Evolutionary conservation across 306 rosid genomes (phyloP).

Genomic region (Ziziphus jujuba): DNA sequence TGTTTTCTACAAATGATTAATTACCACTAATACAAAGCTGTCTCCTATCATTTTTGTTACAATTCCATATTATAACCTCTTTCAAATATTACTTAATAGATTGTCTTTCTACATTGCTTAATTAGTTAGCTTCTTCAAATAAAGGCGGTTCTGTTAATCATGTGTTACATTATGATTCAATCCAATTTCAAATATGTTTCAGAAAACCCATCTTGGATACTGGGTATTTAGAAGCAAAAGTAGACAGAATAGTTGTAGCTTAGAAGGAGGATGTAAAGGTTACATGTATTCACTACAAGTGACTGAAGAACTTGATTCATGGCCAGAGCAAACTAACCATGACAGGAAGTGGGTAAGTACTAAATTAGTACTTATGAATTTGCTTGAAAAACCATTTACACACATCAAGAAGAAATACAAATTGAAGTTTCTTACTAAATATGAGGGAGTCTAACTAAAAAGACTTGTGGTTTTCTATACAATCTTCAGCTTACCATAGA

Average conservation of each 20-base stretch:
- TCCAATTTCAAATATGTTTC: constrained; percentile 15
- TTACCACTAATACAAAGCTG: no score
- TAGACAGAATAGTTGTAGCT: constrained; percentile 20
- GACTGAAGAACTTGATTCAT: constrained; percentile 38
- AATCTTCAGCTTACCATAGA: constrained; percentile 25
- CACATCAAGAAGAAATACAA: no score
- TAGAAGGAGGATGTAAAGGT: constrained; percentile 37
- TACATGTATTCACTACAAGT: constrained; percentile 35
- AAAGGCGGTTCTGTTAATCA: no score
- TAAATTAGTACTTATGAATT: no score
- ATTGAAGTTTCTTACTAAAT: no score
- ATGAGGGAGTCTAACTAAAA: no score
- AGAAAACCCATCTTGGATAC: constrained; percentile 36
- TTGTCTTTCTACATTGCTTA: no score
- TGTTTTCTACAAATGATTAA: background rate
- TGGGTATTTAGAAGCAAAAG: constrained; percentile 44
- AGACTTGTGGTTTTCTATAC: no score
- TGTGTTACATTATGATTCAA: background rate
- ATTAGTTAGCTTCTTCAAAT: no score
- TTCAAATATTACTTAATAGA: no score
- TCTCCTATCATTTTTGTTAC: no score
- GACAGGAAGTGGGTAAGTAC: constrained; percentile 40
- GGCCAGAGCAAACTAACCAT: constrained; percentile 35
- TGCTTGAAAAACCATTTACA: background rate
- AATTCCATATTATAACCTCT: no score